phyloP scores from a whole-genome alignment of 1,284 basidiomycete species.

The Microbotryum silenes-acaulis region DNA sequence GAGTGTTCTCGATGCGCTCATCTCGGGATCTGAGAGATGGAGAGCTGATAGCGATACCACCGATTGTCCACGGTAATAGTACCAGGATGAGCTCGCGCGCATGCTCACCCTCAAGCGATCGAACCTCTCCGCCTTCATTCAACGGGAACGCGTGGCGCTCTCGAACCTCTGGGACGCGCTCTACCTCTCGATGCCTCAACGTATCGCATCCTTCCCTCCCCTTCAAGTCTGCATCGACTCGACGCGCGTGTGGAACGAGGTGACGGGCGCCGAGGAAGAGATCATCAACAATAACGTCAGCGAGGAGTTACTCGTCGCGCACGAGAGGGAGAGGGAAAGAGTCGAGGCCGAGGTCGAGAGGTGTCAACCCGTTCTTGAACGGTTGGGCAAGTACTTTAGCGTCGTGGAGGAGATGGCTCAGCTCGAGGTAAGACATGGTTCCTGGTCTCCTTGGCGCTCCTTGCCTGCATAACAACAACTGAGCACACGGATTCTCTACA shows the following conservation, averaged over 20 bases:
- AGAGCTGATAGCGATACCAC: neutral
- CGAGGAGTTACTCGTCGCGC: slow-evolving; percentile 75
- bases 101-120: slow-evolving; percentile 83
- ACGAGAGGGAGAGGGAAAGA: slow-evolving; percentile 76
- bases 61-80: slow-evolving; percentile 42
- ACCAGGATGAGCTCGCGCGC: slow-evolving; percentile 80
- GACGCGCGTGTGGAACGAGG: slow-evolving; percentile 14
- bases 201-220: slow-evolving; percentile 41
- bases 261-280: slow-evolving; percentile 18
- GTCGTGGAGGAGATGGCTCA: slow-evolving; percentile 88
- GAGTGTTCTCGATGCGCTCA: slow-evolving; percentile 12
- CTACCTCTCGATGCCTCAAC: slow-evolving; percentile 74
- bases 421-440: slow-evolving; percentile 49
- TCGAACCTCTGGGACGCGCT: slow-evolving; percentile 73
- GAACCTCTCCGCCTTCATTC: slow-evolving; percentile 77
- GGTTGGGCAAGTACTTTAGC: slow-evolving; percentile 79
- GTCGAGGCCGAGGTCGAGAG: slow-evolving; percentile 70
- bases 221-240: slow-evolving; percentile 22
- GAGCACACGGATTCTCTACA: slow-evolving; percentile 13
- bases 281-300: slow-evolving; percentile 65
- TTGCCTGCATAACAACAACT: neutral
- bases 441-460: neutral
- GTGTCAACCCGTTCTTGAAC: slow-evolving; percentile 67
- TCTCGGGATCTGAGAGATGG: neutral
- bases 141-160: slow-evolving; percentile 74